Base-by-base conservation (phyloP, 768 basidiomycete genomes). In the Leccinum aurantiacum region DNA sequence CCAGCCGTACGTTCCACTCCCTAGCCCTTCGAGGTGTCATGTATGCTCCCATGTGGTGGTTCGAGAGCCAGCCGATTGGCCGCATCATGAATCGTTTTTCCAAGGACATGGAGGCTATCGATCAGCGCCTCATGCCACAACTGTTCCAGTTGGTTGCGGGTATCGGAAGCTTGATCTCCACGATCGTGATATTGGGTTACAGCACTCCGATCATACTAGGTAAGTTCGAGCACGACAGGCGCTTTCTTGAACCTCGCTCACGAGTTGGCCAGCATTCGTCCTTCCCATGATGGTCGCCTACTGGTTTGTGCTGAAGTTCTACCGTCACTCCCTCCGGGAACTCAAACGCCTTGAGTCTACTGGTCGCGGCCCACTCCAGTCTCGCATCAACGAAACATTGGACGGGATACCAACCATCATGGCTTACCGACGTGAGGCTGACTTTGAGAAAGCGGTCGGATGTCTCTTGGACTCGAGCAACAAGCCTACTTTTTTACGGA, bases 321-420 rank as follows among this genome's bases (percentile, higher is more conserved):
- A 83, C 70, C 78, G 81, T 61, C 70, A 72, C n/a, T 75, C 75
- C 11, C 76, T 80, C 0, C 74, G 81, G 19, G 80, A 82, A 65
- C 75, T 83, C 69, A 83, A 84, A 69, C 65, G 67, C 47, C 50
- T 69, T 64, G 81, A 83, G 63, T 77, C 79, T 47, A 71, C 76
- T 47, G 74, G 81, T 5, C 79, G 80, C 13, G 78, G 78, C 7
- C 75, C 77, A 3, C 77, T 84, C 19, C 83, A 84, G 59, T 76
- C 80, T 2, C 79, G 80, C 57, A 83, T 83, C 70, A 77, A 75
- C 47, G 83, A 84, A 68, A 79, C 78, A 2, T 73, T 84, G 5
- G 76, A 76, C 22, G 83, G 82, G 4, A 75, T 75, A 25, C 69
- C 71, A 3, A 81, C 80, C 11, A 79, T 83, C 48, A 75, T 83